phyloP scores from a whole-genome alignment of 495 filamentous ascomycete species.

The Astrocystis sublimbata region DNA sequence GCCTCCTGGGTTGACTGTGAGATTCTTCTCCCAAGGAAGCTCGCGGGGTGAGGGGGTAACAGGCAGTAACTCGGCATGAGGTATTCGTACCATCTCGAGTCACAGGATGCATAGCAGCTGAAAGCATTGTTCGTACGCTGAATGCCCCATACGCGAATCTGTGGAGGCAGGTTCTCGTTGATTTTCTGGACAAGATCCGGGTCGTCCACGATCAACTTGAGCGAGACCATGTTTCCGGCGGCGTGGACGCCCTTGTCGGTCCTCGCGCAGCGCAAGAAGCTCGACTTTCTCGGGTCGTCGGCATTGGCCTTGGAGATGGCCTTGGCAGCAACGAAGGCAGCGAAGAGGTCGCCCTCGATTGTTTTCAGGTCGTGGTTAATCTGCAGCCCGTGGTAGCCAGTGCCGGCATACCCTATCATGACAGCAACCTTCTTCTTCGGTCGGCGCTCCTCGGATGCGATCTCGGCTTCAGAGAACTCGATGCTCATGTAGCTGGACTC shows the following conservation, averaged over 20 bases:
- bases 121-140: constrained; percentile 81
- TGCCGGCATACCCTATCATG: constrained; percentile 90
- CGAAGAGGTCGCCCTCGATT: constrained; percentile 95
- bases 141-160: constrained; percentile 93
- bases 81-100: constrained; percentile 95
- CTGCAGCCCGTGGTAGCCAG: constrained; percentile 97
- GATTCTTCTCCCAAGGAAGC: constrained; percentile 78
- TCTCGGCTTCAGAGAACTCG: constrained; percentile 63
- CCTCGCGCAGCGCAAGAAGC: constrained; percentile 86
- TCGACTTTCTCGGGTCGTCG: constrained; percentile 93
- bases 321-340: constrained; percentile 82
- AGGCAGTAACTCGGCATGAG: constrained; percentile 89
- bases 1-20: constrained; percentile 68
- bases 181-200: constrained; percentile 83
- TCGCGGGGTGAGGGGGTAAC: constrained; percentile 85
- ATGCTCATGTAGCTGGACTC: constrained; percentile 51
- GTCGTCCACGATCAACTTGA: constrained; percentile 96
- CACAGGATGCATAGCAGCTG: constrained; percentile 88
- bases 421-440: constrained; percentile 97
- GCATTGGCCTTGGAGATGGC: constrained; percentile 97
- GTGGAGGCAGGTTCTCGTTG: constrained; percentile 77
- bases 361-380: constrained; percentile 77
- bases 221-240: constrained; percentile 90
- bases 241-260: constrained; percentile 99
- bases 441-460: constrained; percentile 76